These are phyloP conservation scores for Agrocybe praecox DNA, from an alignment of 768 basidiomycete species.

Conservation along the genomic window DNA sequence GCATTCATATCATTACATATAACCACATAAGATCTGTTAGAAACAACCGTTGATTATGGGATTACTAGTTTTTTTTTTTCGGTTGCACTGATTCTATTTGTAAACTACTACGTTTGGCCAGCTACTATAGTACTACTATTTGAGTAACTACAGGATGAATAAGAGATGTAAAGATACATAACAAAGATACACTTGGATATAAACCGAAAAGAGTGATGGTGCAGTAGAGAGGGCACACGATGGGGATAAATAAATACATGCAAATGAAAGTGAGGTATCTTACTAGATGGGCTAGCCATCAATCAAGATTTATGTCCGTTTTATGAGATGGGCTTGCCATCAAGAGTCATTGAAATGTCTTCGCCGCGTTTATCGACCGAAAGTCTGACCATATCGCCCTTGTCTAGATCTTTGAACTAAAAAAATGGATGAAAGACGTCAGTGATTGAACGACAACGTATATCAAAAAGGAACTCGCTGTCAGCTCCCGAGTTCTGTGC, in stretches of 20 bases:
- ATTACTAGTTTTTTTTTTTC: too few species aligned
- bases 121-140: not conserved
- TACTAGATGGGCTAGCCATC: not conserved
- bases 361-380: slow-evolving; percentile 61
- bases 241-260: not conserved
- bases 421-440: not conserved
- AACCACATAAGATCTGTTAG: too few species aligned
- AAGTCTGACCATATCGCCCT: slow-evolving; percentile 52
- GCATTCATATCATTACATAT: too few species aligned
- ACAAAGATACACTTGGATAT: not conserved
- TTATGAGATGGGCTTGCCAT: slow-evolving; percentile 1
- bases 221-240: not conserved
- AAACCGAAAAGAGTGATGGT: not conserved
- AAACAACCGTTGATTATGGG: too few species aligned
- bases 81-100: too few species aligned
- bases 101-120: too few species aligned
- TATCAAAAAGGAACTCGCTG: slow-evolving; percentile 41
- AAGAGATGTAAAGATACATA: not conserved
- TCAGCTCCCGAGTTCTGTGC: slow-evolving; percentile 77
- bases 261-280: not conserved
- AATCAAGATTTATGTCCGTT: not conserved
- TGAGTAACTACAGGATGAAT: not conserved
- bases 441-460: not conserved
- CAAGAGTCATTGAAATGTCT: slow-evolving; percentile 21
- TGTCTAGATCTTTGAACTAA: slow-evolving; percentile 52